A percentile compares a stretch with the other conserved stretches of the same genome.
Conservation (phyloP, 2,329 filamentous ascomycete genomes). For the Pseudocercospora crystallina region DNA sequence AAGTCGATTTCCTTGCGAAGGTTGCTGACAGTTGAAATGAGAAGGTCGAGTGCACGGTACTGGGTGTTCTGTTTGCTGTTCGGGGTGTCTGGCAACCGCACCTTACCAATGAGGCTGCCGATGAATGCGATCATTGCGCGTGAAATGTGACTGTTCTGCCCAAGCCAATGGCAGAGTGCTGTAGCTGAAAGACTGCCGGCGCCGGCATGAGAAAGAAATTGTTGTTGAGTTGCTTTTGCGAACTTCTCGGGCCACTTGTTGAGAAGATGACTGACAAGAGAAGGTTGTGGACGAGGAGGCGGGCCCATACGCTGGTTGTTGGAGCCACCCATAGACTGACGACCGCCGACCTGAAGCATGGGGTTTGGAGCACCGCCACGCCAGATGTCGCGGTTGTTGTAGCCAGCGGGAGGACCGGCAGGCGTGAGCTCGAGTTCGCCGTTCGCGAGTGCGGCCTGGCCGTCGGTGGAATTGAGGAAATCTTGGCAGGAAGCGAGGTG, state of each 20-base stretch:
- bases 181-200: constrained; percentile 59
- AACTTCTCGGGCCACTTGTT: constrained; percentile 49
- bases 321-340: constrained; percentile 1
- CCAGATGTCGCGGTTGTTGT: constrained; percentile 37
- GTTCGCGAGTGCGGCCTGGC: constrained; percentile 37
- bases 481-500: constrained; percentile 48
- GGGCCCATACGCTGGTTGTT: constrained; percentile 22
- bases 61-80: constrained; percentile 49
- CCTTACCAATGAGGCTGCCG: constrained; percentile 62
- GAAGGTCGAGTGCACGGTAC: constrained; percentile 60
- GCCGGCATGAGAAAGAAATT: constrained; percentile 66
- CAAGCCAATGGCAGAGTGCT: constrained; percentile 65
- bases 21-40: constrained; percentile 65
- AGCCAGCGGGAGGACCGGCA: constrained; percentile 9
- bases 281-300: constrained; percentile 36
- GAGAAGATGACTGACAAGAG: constrained; percentile 60
- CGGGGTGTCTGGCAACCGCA: constrained; percentile 54
- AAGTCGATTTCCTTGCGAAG: constrained; percentile 67
- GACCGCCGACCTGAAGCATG: constrained; percentile 46
- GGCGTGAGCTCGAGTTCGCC: constrained; percentile 26
- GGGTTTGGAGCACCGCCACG: constrained; percentile 50
- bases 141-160: constrained; percentile 70
- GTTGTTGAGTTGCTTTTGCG: constrained; percentile 60
- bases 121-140: constrained; percentile 69
- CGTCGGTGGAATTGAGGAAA: constrained; percentile 47